Conservation (phyloP, 129 eudicot species). For the Centella asiatica region DNA sequence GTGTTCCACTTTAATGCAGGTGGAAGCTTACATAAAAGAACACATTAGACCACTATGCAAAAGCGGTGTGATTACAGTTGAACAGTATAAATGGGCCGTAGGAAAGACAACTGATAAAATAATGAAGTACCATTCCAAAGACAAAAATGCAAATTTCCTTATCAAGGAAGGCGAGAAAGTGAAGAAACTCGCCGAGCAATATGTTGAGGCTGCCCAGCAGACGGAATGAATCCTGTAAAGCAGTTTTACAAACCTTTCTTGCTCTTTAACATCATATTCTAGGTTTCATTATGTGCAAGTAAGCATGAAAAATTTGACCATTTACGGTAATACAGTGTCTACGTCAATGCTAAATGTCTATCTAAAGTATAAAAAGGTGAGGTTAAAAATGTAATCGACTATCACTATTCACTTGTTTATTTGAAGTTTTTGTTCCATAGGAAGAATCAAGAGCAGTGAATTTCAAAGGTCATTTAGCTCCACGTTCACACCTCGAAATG, state of each 20-base stretch:
- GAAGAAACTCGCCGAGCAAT: slow-evolving; percentile 93
- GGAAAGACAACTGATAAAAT: slow-evolving; percentile 87
- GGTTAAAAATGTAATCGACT: too few relatives aligned
- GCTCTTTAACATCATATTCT: too few relatives aligned
- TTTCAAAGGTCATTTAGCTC: too few relatives aligned
- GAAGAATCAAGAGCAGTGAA: too few relatives aligned
- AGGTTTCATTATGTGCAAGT: too few relatives aligned
- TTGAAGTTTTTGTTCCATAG: too few relatives aligned
- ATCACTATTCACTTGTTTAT: too few relatives aligned
- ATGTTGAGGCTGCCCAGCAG: slow-evolving; percentile 75
- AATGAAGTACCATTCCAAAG: slow-evolving; percentile 79
- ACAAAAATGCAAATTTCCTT: slow-evolving; percentile 81
- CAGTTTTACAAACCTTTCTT: slow-evolving; percentile 18
- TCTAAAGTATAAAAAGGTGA: too few relatives aligned
- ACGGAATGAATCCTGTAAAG: slow-evolving; percentile 11
- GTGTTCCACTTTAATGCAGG: slow-evolving; percentile 32
- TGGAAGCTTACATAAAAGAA: slow-evolving; percentile 93
- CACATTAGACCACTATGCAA: slow-evolving; percentile 93
- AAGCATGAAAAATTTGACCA: too few relatives aligned
- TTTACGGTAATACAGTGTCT: too few relatives aligned
- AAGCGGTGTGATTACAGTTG: slow-evolving; percentile 95
- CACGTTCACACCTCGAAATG: too few relatives aligned
- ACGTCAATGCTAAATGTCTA: too few relatives aligned
- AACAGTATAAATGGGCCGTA: slow-evolving; percentile 87
- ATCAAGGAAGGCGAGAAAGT: slow-evolving; percentile 96